Evolutionary conservation across 768 basidiomycete species (phyloP).

Genomic region (Boletus huronensis): DNA sequence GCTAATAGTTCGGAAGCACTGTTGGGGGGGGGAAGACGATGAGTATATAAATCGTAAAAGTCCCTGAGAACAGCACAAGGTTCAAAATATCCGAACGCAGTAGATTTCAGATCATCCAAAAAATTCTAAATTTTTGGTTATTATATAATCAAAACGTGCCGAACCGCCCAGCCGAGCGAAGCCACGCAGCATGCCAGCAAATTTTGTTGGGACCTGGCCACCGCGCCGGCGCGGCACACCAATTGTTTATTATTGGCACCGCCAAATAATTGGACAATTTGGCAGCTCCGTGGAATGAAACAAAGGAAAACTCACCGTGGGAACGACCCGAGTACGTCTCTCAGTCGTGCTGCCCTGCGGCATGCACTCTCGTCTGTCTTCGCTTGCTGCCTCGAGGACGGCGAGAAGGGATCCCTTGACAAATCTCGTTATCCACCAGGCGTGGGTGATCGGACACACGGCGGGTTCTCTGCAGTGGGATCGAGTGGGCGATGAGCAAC

Average conservation of each 20-base stretch:
- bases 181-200: slow-evolving; percentile 14
- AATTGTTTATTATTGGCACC: slow-evolving; percentile 30
- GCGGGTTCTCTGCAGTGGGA: slow-evolving; percentile 6
- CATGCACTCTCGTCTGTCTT: slow-evolving; percentile 21
- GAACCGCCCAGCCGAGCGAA: slow-evolving; percentile 22
- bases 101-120: slow-evolving; percentile 8
- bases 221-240: slow-evolving; percentile 23
- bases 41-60: slow-evolving; percentile 24
- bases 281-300: slow-evolving; percentile 25
- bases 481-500: slow-evolving; percentile 7
- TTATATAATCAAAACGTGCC: slow-evolving; percentile 27
- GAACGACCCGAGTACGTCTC: slow-evolving; percentile 16
- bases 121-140: slow-evolving; percentile 3
- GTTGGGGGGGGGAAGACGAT: slow-evolving; percentile 1
- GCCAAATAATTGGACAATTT: slow-evolving; percentile 21
- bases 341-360: slow-evolving; percentile 9
- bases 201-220: slow-evolving; percentile 21
- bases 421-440: slow-evolving; percentile 25
- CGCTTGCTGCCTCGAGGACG: slow-evolving; percentile 35
- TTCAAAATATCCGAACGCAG: slow-evolving; percentile 16
- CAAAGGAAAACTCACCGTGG: slow-evolving; percentile 34
- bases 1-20: slow-evolving; percentile 18
- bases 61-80: slow-evolving; percentile 19
- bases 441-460: slow-evolving; percentile 20
- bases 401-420: slow-evolving; percentile 22